These are phyloP conservation scores for Annona cherimola DNA, from an alignment of 164 flowering plant genomes.

Conservation along the genomic window DNA sequence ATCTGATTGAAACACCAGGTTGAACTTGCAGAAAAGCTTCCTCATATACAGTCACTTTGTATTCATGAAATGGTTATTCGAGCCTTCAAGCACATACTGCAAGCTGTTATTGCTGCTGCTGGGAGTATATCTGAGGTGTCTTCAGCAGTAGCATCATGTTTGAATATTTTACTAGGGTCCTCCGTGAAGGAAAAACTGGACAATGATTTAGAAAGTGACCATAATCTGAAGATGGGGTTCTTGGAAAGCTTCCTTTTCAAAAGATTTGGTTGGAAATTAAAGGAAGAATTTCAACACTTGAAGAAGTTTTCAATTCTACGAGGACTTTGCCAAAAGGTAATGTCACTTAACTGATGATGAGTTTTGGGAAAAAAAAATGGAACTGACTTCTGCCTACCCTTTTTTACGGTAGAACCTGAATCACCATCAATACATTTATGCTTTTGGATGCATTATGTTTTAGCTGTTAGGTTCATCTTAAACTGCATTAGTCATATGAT, in stretches of 20 bases:
- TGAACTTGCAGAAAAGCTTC: conserved; percentile 85
- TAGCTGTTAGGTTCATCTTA: neutral
- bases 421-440: neutral
- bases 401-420: neutral
- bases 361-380: neutral
- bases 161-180: conserved; percentile 72
- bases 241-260: conserved; percentile 39
- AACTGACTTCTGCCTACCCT: neutral
- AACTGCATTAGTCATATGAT: neutral
- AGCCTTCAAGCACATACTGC: conserved; percentile 77
- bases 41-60: conserved; percentile 91
- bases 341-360: neutral
- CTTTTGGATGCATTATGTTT: neutral
- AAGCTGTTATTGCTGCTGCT: conserved; percentile 61
- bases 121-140: conserved; percentile 40
- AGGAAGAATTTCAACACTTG: conserved; percentile 62
- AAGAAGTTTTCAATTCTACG: conserved; percentile 75
- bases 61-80: conserved; percentile 96
- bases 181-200: conserved; percentile 24
- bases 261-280: conserved; percentile 66
- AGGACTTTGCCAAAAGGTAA: conserved; percentile 89
- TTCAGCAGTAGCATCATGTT: conserved; percentile 56
- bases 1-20: conserved; percentile 40
- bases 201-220: conserved; percentile 21
- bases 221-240: conserved; percentile 57